Percentiles rank a stretch among this genome's conserved stretches.
phyloP scores from a whole-genome alignment of 2,329 filamentous ascomycete species.

The Trichoderma oligosporum region DNA sequence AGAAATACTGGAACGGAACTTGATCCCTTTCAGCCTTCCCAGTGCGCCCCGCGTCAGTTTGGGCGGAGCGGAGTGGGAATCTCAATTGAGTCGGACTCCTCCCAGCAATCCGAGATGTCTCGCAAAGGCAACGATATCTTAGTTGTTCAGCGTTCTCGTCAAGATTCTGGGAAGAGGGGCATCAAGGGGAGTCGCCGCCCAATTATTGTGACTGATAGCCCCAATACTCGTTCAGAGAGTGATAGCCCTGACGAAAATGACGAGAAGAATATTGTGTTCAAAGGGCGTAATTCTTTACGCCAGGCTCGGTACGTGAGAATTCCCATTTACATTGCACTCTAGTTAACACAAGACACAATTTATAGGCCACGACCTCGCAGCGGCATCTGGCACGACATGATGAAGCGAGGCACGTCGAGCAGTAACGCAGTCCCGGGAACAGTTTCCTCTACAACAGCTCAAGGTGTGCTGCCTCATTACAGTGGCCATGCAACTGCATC shows the following conservation, averaged over 20 bases:
- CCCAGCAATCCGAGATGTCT: background rate
- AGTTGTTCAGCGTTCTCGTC: background rate
- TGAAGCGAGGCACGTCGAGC: conserved; percentile 51
- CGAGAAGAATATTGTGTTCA: conserved; percentile 37
- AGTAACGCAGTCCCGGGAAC: conserved; percentile 44
- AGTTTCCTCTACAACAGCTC: conserved; percentile 51
- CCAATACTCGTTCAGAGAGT: conserved; percentile 10
- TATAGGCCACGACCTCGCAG: conserved; percentile 39
- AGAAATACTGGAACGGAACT: background rate
- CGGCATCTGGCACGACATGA: conserved; percentile 48
- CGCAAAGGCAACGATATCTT: background rate
- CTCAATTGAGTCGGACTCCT: background rate
- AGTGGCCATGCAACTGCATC: conserved; percentile 51
- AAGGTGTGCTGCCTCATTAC: conserved; percentile 53
- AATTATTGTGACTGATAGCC: background rate
- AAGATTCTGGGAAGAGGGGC: conserved; percentile 1
- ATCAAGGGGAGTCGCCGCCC: background rate
- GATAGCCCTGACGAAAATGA: conserved; percentile 32
- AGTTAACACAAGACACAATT: conserved; percentile 17
- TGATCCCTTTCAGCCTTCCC: background rate
- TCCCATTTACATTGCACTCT: background rate
- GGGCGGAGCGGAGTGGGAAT: background rate
- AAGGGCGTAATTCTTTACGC: conserved; percentile 32
- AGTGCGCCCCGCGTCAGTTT: background rate
- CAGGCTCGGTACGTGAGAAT: conserved; percentile 31